Conservation (phyloP, 192 early-diverging fungal genomes). For the Coemansia sp. region DNA sequence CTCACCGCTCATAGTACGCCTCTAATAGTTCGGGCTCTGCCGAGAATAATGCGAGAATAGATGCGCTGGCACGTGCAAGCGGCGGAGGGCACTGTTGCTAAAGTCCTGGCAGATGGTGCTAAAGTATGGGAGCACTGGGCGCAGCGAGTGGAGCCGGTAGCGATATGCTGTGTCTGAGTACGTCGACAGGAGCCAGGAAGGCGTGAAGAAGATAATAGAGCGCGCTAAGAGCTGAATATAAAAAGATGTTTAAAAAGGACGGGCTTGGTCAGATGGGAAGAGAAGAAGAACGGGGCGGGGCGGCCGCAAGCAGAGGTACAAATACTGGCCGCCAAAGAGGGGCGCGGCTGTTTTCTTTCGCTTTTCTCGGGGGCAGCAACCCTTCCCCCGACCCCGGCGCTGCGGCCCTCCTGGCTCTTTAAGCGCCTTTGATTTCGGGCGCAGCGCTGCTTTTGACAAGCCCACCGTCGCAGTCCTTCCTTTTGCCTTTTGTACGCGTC, state of each 20-base stretch:
- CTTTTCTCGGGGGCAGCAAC: neutral
- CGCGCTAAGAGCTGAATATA: slow-evolving; percentile 10
- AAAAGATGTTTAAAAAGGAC: slow-evolving; percentile 18
- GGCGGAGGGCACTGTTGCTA: neutral
- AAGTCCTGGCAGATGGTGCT: neutral
- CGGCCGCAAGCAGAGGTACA: slow-evolving; percentile 12
- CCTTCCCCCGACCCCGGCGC: slow-evolving; percentile 1
- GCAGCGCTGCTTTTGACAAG: neutral
- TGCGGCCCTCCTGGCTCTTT: neutral
- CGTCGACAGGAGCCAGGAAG: neutral
- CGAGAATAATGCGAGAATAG: slow-evolving; percentile 1
- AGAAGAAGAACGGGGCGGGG: neutral
- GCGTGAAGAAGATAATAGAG: slow-evolving; percentile 5
- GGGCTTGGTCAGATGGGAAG: slow-evolving; percentile 7
- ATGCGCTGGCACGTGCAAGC: neutral
- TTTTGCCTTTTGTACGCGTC: neutral
- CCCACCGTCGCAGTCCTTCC: neutral
- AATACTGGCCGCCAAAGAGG: slow-evolving; percentile 10
- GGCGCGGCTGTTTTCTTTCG: slow-evolving; percentile 11
- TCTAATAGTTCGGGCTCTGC: neutral
- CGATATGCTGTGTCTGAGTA: neutral
- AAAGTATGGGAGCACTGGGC: neutral
- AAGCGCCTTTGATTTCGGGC: neutral
- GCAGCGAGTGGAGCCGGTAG: neutral
- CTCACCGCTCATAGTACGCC: slow-evolving; percentile 54